Evolutionary conservation across 192 early-diverging fungal genomes (phyloP).

Genomic region (Entomortierella lignicola): DNA sequence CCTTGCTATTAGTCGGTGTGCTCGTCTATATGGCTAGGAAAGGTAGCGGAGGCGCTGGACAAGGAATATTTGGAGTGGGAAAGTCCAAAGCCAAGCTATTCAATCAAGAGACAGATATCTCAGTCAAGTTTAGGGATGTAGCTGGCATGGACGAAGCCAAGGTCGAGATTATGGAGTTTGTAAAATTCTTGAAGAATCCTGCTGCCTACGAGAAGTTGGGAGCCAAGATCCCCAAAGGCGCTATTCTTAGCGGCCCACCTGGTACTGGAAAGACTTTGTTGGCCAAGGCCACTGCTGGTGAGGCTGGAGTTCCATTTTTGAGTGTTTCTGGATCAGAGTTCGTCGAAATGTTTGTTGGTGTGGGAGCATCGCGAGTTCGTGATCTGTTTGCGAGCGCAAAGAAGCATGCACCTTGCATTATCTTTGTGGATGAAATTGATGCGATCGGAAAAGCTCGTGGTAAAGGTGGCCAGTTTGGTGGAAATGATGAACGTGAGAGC

Average conservation of each 20-base stretch:
- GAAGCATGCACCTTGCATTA: conserved; percentile 98
- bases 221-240: conserved; percentile 99
- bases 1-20: conserved; percentile 88
- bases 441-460: conserved; percentile 99
- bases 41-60: conserved; percentile 71
- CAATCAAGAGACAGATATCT: conserved; percentile 97
- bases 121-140: conserved; percentile 99
- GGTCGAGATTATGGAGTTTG: conserved; percentile 99
- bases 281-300: conserved; percentile 99
- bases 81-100: conserved; percentile 96
- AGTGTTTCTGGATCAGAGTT: conserved; percentile 99
- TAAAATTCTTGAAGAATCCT: conserved; percentile 98
- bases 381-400: conserved; percentile 98
- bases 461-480: conserved; percentile 86
- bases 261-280: conserved; percentile 98
- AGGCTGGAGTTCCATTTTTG: conserved; percentile 97
- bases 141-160: conserved; percentile 99
- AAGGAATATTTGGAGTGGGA: conserved; percentile 97
- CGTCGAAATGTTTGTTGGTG: conserved; percentile 99
- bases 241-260: conserved; percentile 92
- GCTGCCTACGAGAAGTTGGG: conserved; percentile 90
- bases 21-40: conserved; percentile 90
- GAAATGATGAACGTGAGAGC: conserved; percentile 98
- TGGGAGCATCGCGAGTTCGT: conserved; percentile 92
- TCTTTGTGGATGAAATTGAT: conserved; percentile 99